Base-by-base conservation (phyloP, 73 alveolate species). In the Blepharisma japonicum region DNA sequence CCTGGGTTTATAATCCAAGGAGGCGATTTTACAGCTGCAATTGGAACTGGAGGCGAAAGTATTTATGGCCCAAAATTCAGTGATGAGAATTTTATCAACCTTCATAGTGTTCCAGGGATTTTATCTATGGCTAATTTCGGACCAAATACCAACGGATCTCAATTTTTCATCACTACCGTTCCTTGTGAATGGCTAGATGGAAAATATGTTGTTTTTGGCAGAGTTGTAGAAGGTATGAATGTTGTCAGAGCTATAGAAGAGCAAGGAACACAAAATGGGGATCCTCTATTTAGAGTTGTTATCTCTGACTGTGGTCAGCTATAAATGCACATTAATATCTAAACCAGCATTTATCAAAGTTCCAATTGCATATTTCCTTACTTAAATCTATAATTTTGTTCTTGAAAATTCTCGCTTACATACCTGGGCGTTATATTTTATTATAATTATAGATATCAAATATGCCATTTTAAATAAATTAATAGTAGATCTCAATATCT, bases 161-260 rank as follows among this genome's bases (percentile, higher is more conserved):
- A 94, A 86, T 97, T 97, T 87, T 95, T 94, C 89, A 94, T 95
- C 83, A 94, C 99, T 47, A 84, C 96, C 6, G 98, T 83, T 0
- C 90, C 97, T 4, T 77, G 95, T 50, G 93, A 90, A 9, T 94
- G 98, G 96, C 81, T 97, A 32, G 94, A 95, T 71, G 97, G 97
- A 48, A 96, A 94, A 90, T 98, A 96, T 87, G 97, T 90, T 45
- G 99, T 94, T 32, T 96, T 96, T 82, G 99, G 99, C 14, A 93
- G 94, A 61, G 99, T 95, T 50, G 66, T 94, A 53, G 97, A 87
- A 77, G 99, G 99, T 0, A 61, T 78, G 79, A 98, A 92, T 42
- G 87, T 94, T 14, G 92, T 94, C 7, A 86, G 81, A 78, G 82
- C 61, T 71, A 83, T 94, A 4, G 99, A 90, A 79, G 80, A 82